Conservation (phyloP, 2,329 filamentous ascomycete genomes). For the Pseudogymnoascus sp. region DNA sequence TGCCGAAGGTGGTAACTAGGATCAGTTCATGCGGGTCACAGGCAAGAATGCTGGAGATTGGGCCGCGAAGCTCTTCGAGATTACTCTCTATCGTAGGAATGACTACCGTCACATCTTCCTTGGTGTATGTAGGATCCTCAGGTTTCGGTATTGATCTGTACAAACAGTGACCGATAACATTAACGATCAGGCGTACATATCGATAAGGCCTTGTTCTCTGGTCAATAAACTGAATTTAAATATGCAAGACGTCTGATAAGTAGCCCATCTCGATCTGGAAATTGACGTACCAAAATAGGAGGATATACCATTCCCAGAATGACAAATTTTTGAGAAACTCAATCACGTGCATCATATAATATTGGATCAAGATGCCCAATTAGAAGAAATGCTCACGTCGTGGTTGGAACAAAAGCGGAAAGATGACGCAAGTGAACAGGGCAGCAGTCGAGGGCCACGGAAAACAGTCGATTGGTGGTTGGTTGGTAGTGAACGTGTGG, state of each 20-base stretch:
- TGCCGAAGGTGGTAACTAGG: slow-evolving; percentile 78
- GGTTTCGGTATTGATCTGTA: slow-evolving; percentile 82
- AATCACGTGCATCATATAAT: not conserved
- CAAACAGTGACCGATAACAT: slow-evolving; percentile 75
- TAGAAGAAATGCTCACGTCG: not conserved
- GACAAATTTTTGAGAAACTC: slow-evolving; percentile 8
- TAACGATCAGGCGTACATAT: slow-evolving; percentile 77
- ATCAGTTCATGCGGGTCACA: slow-evolving; percentile 66
- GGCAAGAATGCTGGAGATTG: slow-evolving; percentile 66
- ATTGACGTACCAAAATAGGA: slow-evolving; percentile 6
- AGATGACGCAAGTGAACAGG: not conserved
- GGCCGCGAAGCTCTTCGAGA: slow-evolving; percentile 74
- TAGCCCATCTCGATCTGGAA: not conserved
- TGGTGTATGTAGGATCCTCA: slow-evolving; percentile 61
- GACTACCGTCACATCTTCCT: slow-evolving; percentile 84
- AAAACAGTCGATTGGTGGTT: not conserved
- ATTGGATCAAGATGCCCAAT: not conserved
- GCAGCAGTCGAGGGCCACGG: not conserved
- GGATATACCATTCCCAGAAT: slow-evolving; percentile 8
- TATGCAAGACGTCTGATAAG: not conserved
- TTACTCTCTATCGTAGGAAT: slow-evolving; percentile 86
- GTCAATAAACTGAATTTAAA: slow-evolving; percentile 9
- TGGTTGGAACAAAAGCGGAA: not conserved
- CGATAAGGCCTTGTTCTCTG: slow-evolving; percentile 61
- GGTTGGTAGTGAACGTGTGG: not conserved